phyloP scores from a whole-genome alignment of 2,329 filamentous ascomycete species.

The Fusarium sulawesiense region DNA sequence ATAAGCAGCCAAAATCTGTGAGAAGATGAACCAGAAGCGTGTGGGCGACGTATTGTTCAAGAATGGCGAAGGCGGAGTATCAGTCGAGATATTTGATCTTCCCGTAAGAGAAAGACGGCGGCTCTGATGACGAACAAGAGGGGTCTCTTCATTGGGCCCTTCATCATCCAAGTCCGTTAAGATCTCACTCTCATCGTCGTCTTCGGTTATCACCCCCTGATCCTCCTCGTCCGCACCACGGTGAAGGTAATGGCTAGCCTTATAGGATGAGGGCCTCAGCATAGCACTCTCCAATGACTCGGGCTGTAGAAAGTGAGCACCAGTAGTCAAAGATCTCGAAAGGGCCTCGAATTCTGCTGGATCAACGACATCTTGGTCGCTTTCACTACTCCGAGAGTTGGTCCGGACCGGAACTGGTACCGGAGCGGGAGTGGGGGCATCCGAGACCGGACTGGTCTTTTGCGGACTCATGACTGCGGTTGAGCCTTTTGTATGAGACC shows the following conservation, averaged over 20 bases:
- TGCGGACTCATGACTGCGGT: conserved; percentile 20
- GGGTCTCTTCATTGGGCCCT: conserved; percentile 42
- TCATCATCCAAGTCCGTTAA: conserved; percentile 14
- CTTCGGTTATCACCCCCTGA: conserved; percentile 13
- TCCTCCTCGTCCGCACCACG: conserved; percentile 17
- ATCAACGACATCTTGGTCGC: conserved; percentile 34
- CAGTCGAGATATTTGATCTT: conserved; percentile 24
- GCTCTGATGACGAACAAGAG: conserved; percentile 40
- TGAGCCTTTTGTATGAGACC: neutral
- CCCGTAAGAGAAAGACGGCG: conserved; percentile 31
- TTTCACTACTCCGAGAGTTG: conserved; percentile 24
- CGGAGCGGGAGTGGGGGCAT: conserved; percentile 19
- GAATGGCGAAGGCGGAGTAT: conserved; percentile 47
- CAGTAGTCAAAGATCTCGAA: conserved; percentile 55
- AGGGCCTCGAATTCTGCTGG: conserved; percentile 46
- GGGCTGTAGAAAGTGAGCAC: conserved; percentile 55
- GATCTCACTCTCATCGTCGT: conserved; percentile 21
- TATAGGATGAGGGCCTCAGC: conserved; percentile 46
- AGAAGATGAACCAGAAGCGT: conserved; percentile 73
- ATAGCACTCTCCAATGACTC: conserved; percentile 56
- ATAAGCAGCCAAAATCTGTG: conserved; percentile 67
- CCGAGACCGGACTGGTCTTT: conserved; percentile 13
- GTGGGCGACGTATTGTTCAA: conserved; percentile 60
- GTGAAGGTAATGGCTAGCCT: conserved; percentile 33
- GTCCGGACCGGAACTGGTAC: conserved; percentile 39